phyloP scores from a whole-genome alignment of 2,329 filamentous ascomycete genomes.

The Neobulgaria alba region DNA sequence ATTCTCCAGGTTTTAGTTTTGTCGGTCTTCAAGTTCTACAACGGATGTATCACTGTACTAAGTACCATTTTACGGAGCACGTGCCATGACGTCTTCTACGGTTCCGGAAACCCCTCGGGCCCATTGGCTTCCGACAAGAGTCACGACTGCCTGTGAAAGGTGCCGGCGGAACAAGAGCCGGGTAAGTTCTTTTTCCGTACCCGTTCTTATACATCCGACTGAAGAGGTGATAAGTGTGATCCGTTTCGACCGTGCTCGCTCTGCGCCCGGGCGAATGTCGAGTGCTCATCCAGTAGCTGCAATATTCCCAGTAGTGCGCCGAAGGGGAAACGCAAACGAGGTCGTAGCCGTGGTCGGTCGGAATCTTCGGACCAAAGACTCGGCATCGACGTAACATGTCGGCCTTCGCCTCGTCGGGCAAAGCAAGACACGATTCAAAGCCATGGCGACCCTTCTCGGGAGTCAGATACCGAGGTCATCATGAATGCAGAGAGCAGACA shows the following conservation, averaged over 20 bases:
- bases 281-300: not conserved
- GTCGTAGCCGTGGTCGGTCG: not conserved
- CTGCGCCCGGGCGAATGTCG: conserved; percentile 3
- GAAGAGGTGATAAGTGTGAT: conserved; percentile 1
- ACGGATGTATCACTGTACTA: too few species aligned
- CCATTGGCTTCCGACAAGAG: conserved; percentile 23
- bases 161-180: conserved; percentile 28
- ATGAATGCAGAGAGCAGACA: not conserved
- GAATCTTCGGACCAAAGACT: not conserved
- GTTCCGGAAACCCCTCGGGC: too few species aligned
- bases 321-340: not conserved
- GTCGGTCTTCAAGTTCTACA: too few species aligned
- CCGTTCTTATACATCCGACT: not conserved
- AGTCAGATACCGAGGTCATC: not conserved
- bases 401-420: not conserved
- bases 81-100: too few species aligned
- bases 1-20: too few species aligned
- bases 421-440: not conserved
- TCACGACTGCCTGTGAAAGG: conserved; percentile 27
- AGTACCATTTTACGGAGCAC: too few species aligned
- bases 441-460: not conserved
- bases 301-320: not conserved
- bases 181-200: conserved; percentile 13
- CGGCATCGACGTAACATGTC: not conserved
- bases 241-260: not conserved